phyloP scores from a whole-genome alignment of 306 rosid genomes.

The Lotus japonicus region DNA sequence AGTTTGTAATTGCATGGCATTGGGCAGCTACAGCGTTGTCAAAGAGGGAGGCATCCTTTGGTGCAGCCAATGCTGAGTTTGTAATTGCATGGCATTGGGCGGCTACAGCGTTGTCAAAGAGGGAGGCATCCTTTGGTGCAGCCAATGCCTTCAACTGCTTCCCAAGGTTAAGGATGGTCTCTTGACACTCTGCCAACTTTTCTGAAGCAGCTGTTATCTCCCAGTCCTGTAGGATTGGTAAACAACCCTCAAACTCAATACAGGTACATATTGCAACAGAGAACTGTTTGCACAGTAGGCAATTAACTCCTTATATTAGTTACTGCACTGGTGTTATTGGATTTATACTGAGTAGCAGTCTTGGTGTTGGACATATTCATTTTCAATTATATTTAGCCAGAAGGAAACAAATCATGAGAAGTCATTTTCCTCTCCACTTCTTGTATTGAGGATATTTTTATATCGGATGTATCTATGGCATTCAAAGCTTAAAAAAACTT shows the following conservation, averaged over 20 bases:
- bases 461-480: background rate
- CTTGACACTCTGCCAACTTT: conserved; percentile 95
- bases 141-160: conserved; percentile 89
- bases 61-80: conserved; percentile 46
- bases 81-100: conserved; percentile 14
- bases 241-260: background rate
- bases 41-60: conserved; percentile 57
- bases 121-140: conserved; percentile 56
- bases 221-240: conserved; percentile 56
- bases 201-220: conserved; percentile 89
- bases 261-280: background rate
- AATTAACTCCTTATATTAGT: background rate
- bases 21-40: conserved; percentile 47
- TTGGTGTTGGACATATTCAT: background rate
- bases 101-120: conserved; percentile 50
- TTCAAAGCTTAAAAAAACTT: background rate
- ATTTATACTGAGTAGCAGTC: too few relatives aligned
- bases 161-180: conserved; percentile 80
- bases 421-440: background rate
- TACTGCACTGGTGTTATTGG: too few relatives aligned
- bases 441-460: background rate
- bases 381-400: background rate
- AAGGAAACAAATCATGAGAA: background rate
- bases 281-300: background rate
- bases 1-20: conserved; percentile 12